A percentile compares a stretch with the other conserved stretches of the same genome.
Conservation (phyloP, 176 grass and related monocot species). For the Cenchrus americanus region DNA sequence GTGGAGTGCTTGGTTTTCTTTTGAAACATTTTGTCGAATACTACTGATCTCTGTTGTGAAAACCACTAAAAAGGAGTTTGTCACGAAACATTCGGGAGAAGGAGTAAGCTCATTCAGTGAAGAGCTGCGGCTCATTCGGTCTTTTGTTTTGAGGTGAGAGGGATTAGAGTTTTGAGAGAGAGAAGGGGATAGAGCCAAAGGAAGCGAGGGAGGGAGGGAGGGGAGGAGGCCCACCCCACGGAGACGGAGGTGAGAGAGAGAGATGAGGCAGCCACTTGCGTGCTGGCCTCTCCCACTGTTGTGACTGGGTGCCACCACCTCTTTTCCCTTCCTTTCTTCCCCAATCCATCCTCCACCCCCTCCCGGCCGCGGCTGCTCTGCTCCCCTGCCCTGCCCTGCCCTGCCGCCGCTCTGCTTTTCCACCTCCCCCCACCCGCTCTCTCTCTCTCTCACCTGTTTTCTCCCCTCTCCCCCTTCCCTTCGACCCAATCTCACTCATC, state of each 20-base stretch:
- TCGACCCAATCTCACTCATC: conserved; percentile 39
- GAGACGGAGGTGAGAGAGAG: neutral
- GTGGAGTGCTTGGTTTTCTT: no score
- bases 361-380: neutral
- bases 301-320: conserved; percentile 60
- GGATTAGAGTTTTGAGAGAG: neutral
- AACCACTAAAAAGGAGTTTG: neutral
- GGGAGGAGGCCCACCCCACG: neutral
- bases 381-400: neutral
- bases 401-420: neutral
- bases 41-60: no score
- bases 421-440: conserved; percentile 32
- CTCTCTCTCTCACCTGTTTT: conserved; percentile 23
- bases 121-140: neutral
- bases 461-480: conserved; percentile 29
- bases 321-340: neutral
- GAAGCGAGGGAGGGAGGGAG: neutral
- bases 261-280: conserved; percentile 50
- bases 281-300: conserved; percentile 58
- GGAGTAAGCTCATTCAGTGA: neutral
- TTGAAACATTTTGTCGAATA: no score
- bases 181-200: neutral
- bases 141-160: neutral
- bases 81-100: neutral
- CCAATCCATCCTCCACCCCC: neutral